Evolutionary conservation across 208 protist species (phyloP).

Genomic region (Novymonas esmeraldas): DNA sequence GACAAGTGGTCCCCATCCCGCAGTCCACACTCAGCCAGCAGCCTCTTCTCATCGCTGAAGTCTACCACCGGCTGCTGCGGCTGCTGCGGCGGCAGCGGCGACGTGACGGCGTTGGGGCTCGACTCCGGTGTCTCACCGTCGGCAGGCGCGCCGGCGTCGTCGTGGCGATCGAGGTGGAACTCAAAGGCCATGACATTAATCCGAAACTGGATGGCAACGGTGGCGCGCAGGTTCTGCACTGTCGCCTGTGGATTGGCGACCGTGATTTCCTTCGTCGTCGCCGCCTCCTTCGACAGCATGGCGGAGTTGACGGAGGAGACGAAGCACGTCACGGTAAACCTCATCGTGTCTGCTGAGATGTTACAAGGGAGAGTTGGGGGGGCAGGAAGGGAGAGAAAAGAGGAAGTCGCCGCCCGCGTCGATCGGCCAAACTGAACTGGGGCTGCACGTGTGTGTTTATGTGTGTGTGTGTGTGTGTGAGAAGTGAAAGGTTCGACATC

Average conservation of each 20-base stretch:
- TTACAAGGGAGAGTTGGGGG: background rate
- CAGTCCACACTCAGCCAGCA: conserved; percentile 68
- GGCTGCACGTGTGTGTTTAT: too few species aligned
- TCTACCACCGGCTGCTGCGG: conserved; percentile 32
- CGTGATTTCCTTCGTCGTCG: conserved; percentile 66
- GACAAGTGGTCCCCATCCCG: conserved; percentile 67
- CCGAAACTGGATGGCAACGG: conserved; percentile 74
- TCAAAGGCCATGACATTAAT: conserved; percentile 60
- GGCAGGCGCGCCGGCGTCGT: background rate
- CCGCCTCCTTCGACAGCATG: conserved; percentile 34
- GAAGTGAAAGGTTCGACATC: background rate
- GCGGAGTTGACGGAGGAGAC: conserved; percentile 49
- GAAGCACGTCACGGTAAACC: conserved; percentile 58
- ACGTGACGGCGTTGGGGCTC: background rate
- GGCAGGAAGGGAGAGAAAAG: conserved; percentile 2
- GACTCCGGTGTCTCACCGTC: background rate
- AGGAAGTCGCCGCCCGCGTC: too few species aligned
- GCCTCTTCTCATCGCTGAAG: conserved; percentile 61
- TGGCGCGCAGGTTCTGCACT: conserved; percentile 73
- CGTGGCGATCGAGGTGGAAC: conserved; percentile 34
- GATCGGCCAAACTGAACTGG: too few species aligned
- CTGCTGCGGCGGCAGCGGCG: background rate
- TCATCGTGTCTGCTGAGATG: conserved; percentile 42
- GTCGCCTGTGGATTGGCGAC: conserved; percentile 79
- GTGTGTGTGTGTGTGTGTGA: background rate